phyloP scores from a whole-genome alignment of 179 eudicot species.

The Silene coronaria region DNA sequence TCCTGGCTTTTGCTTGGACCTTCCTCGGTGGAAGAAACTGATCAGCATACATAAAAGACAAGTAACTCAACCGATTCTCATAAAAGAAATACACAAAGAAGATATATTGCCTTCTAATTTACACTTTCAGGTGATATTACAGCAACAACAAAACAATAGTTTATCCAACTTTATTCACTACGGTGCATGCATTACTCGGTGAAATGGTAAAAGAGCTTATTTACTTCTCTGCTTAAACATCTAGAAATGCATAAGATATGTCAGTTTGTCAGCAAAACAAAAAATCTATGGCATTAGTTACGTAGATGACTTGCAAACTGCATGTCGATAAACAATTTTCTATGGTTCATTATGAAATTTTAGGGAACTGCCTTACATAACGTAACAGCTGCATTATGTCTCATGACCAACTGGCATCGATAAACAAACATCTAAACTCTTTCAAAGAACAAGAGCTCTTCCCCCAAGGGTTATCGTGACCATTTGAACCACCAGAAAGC shows the following conservation, averaged over 20 bases:
- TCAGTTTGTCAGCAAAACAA: not conserved
- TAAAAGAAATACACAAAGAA: not conserved
- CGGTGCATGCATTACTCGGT: not conserved
- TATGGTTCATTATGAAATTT: not conserved
- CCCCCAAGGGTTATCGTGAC: not conserved
- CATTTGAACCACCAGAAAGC: not conserved
- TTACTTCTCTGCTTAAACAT: not conserved
- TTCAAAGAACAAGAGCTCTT: not conserved
- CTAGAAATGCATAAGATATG: not conserved
- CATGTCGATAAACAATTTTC: not conserved
- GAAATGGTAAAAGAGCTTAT: not conserved
- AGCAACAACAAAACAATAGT: not conserved
- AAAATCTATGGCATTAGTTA: not conserved
- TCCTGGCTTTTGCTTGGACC: conserved; percentile 76
- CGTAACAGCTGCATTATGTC: not conserved
- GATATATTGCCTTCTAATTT: not conserved
- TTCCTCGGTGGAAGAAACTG: conserved; percentile 82
- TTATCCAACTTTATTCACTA: not conserved
- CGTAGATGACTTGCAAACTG: not conserved
- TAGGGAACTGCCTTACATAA: not conserved
- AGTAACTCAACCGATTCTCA: not conserved
- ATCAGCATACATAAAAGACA: conserved; percentile 2
- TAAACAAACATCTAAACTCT: not conserved
- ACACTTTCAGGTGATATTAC: not conserved
- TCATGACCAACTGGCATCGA: not conserved